Conservation (phyloP, 164 flowering plant genomes). For the Magnolia officinalis region DNA sequence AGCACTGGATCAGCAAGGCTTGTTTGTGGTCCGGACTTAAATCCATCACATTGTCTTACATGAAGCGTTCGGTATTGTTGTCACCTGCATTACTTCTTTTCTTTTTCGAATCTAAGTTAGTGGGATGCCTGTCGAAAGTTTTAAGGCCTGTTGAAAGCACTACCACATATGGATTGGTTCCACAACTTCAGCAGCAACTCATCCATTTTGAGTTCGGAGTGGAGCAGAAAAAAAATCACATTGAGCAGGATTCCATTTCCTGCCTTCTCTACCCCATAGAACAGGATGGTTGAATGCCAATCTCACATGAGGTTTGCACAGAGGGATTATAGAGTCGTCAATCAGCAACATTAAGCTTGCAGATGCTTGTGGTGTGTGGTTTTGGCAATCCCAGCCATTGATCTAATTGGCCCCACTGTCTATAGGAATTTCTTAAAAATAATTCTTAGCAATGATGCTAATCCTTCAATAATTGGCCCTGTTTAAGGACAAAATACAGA, state of each 20-base stretch:
- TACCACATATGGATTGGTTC: not conserved
- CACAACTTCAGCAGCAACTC: not conserved
- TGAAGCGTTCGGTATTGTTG: slow-evolving; percentile 31
- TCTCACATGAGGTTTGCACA: too few relatives aligned
- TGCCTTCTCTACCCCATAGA: not conserved
- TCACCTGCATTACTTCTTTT: slow-evolving; percentile 61
- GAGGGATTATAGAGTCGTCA: too few relatives aligned
- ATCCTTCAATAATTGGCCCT: too few relatives aligned
- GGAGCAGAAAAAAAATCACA: not conserved
- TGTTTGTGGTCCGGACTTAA: not conserved
- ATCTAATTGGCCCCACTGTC: too few relatives aligned
- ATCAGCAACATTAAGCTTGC: too few relatives aligned
- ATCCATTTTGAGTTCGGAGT: not conserved
- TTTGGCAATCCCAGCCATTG: too few relatives aligned
- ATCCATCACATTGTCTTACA: slow-evolving; percentile 21
- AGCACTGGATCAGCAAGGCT: not conserved
- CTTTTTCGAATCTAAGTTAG: slow-evolving; percentile 25
- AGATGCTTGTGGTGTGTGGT: too few relatives aligned
- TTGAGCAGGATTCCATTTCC: not conserved
- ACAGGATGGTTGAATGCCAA: too few relatives aligned
- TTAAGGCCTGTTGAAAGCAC: not conserved
- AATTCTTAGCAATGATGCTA: too few relatives aligned
- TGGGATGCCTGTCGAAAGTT: not conserved
- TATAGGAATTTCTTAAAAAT: too few relatives aligned
- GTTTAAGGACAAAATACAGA: too few relatives aligned